Evolutionary conservation across 1,284 basidiomycete species (phyloP), one percentile per base, ranked within the genome.

Genomic region (Boletus nobilissimus): DNA sequence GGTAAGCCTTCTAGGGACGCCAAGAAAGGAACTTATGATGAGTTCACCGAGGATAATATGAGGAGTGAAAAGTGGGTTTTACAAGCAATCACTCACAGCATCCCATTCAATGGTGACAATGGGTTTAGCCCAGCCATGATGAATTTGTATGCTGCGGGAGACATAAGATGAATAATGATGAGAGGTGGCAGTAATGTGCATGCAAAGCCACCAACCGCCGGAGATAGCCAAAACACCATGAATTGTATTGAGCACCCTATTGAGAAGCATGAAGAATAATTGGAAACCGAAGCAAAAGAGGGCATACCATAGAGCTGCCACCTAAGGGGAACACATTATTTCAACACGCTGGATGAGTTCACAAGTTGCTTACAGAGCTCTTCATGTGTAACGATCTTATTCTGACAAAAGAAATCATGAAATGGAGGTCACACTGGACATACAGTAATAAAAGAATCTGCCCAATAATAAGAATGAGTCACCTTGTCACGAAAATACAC

Each of bases 371-470:
- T 9, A 81, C 80, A 40, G 72, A 32, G 29, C 10, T 65, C 62
- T 80, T 80, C 38, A 29, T 34, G 46, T 18, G 26, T 22, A 32
- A 22, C 13, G 43, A 48, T 34, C 81, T 81, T 78, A 39, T n/a
- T 11, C 9, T 16, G 32, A 70, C 5, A 22, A 36, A 34, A 54
- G 4, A 19, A 18, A 10, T 26, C n/a, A 26, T 40, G 34, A 48
- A 32, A 36, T 2, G 16, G 29, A 5, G 3, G 8, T 5, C 69
- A 16, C 22, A 82, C 79, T 77, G 73, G 36, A 79, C 40, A 67
- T n/a, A n/a, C n/a, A n/a, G n/a, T 64, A 70, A 63, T 80, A 80
- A 34, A 80, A 78, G 38, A 82, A 76, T 3, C 78, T 80, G 19
- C 11, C 46, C 14, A 10, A 63, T 54, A 34, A 24, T 38, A 16